Percentiles rank a stretch among this genome's conserved stretches.
Conservation (phyloP, 192 early-diverging fungal genomes). For the Thamnidium elegans region DNA sequence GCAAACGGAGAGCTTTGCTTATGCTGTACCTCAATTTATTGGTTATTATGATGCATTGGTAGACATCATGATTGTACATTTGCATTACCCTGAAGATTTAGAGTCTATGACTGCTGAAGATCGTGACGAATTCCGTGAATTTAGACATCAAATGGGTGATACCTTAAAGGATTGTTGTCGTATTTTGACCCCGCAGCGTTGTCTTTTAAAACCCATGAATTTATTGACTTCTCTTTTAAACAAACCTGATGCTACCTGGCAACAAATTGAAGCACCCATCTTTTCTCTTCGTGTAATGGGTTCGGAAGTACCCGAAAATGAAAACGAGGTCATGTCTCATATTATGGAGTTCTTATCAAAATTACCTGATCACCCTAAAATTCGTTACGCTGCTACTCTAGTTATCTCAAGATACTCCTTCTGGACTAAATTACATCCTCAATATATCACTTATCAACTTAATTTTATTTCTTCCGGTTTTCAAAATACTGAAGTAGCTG, state of each 20-base stretch:
- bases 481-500: constrained; percentile 75
- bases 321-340: constrained; percentile 77
- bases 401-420: constrained; percentile 94
- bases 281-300: constrained; percentile 95
- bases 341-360: constrained; percentile 90
- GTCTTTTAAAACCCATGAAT: constrained; percentile 64
- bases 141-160: constrained; percentile 95
- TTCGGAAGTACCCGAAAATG: constrained; percentile 66
- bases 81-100: constrained; percentile 81
- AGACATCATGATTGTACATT: constrained; percentile 80
- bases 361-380: constrained; percentile 87
- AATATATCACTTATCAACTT: constrained; percentile 91
- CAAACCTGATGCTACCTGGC: constrained; percentile 62
- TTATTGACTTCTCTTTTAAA: constrained; percentile 48
- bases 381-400: constrained; percentile 93
- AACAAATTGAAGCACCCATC: constrained; percentile 91
- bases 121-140: constrained; percentile 95
- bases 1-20: constrained; percentile 43
- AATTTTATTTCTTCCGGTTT: constrained; percentile 90
- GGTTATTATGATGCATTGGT: constrained; percentile 67
- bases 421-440: constrained; percentile 88
- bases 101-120: constrained; percentile 75
- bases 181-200: constrained; percentile 73
- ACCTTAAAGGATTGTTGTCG: constrained; percentile 93
- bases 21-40: constrained; percentile 53